Conservation (phyloP, 2,329 filamentous ascomycete genomes). For the Proliferodiscus dingleyae region DNA sequence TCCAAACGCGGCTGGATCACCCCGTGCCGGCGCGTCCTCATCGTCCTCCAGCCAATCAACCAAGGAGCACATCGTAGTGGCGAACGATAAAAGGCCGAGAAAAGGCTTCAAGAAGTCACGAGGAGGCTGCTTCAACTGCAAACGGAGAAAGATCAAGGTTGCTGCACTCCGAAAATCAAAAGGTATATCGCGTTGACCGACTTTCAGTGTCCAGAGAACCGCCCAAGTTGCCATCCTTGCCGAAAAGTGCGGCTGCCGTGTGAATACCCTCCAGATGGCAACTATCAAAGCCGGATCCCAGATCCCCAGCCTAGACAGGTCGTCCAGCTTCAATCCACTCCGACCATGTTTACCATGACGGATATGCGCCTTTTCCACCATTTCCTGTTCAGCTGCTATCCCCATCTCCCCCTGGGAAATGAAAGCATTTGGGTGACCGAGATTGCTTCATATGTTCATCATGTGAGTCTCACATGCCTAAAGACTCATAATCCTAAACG, state of each 20-base stretch:
- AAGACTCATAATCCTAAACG: neutral
- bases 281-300: neutral
- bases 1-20: too few species aligned
- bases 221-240: constrained; percentile 8
- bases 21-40: too few species aligned
- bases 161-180: too few species aligned
- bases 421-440: constrained; percentile 63
- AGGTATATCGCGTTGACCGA: neutral
- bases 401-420: constrained; percentile 58
- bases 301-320: neutral
- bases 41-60: too few species aligned
- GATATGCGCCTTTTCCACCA: constrained; percentile 67
- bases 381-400: constrained; percentile 56
- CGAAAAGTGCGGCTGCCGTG: constrained; percentile 1
- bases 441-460: constrained; percentile 61
- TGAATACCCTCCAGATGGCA: constrained; percentile 1
- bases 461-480: constrained; percentile 39
- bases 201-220: constrained; percentile 12
- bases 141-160: constrained; percentile 14
- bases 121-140: constrained; percentile 13
- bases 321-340: constrained; percentile 1
- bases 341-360: constrained; percentile 50
- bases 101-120: constrained; percentile 14
- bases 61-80: neutral
- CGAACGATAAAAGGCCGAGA: neutral